These are phyloP conservation scores for Pulveroboletus sp. DNA, from an alignment of 1,284 basidiomycete species.

Conservation along the genomic window DNA sequence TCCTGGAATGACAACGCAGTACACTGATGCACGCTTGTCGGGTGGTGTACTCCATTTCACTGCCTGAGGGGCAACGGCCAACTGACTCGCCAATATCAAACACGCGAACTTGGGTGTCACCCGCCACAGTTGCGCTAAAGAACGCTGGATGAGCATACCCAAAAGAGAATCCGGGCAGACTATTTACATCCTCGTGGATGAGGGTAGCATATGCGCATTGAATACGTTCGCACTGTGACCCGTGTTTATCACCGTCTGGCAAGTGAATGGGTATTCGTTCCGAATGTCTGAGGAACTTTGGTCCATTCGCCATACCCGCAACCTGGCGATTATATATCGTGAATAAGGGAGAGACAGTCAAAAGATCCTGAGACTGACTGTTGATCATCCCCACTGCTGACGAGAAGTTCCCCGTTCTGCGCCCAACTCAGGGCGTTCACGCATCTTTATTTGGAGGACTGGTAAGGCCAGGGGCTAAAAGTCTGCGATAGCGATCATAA, in stretches of 20 bases:
- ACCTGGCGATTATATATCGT: conserved; percentile 33
- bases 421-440: conserved; percentile 88
- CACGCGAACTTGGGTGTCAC: conserved; percentile 77
- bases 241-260: conserved; percentile 62
- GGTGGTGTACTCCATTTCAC: conserved; percentile 39
- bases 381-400: conserved; percentile 83
- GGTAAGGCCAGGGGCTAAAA: neutral
- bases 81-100: conserved; percentile 67
- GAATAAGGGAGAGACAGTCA: conserved; percentile 25
- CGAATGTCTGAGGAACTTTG: conserved; percentile 22
- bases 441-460: conserved; percentile 44
- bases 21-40: conserved; percentile 48
- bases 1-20: conserved; percentile 62
- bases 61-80: conserved; percentile 33
- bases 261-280: conserved; percentile 56
- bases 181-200: conserved; percentile 62
- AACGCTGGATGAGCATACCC: conserved; percentile 12
- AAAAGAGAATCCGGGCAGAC: neutral
- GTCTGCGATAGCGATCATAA: neutral
- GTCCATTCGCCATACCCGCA: conserved; percentile 69
- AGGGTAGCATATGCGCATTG: conserved; percentile 78
- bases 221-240: conserved; percentile 90
- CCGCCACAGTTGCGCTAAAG: conserved; percentile 69
- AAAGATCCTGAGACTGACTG: conserved; percentile 50
- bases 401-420: conserved; percentile 64